Conservation (phyloP, 208 protist genomes). For the Crithidia expoeki region DNA sequence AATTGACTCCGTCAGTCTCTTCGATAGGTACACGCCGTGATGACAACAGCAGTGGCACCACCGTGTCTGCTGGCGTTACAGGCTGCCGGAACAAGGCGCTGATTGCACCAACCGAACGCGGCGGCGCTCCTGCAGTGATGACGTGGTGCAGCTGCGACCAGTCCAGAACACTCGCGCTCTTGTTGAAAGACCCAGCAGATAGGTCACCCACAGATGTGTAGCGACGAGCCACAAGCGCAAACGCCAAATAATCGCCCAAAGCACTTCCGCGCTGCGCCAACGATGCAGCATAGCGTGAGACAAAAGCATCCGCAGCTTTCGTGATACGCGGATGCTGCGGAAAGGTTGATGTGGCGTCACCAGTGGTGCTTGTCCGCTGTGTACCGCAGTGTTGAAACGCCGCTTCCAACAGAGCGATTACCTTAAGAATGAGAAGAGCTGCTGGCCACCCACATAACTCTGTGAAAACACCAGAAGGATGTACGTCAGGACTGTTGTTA, state of each 20-base stretch:
- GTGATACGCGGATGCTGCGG: background rate
- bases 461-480: no score
- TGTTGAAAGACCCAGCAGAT: background rate
- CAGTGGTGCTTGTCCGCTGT: background rate
- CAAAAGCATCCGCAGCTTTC: constrained; percentile 1
- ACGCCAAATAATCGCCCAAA: constrained; percentile 15
- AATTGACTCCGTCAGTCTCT: no score
- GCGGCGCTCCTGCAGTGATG: constrained; percentile 1
- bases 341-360: background rate
- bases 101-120: constrained; percentile 2
- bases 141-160: background rate
- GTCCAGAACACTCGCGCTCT: background rate
- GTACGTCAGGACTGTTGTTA: no score
- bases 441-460: constrained; percentile 13
- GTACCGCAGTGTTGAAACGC: background rate
- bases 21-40: no score
- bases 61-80: background rate
- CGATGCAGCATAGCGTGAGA: constrained; percentile 3
- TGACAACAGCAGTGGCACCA: background rate
- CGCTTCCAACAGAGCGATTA: background rate
- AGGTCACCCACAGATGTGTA: background rate
- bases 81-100: constrained; percentile 5
- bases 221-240: constrained; percentile 17
- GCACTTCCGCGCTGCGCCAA: background rate
- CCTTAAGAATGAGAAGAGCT: background rate